Base-by-base conservation (phyloP, 441 rosid genomes). In the Populus hybrid region DNA sequence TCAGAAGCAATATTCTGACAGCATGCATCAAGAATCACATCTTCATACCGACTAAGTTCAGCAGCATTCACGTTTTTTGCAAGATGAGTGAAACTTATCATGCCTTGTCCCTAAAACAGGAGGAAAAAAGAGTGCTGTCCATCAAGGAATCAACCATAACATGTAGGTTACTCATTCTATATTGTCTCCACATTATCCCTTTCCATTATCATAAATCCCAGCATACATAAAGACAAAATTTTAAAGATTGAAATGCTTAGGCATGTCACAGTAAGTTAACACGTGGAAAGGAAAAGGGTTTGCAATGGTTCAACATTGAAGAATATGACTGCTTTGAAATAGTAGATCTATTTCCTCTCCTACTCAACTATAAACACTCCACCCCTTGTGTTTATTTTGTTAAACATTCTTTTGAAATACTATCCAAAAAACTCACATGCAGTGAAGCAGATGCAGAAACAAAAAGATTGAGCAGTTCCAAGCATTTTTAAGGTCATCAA, bases 21-120 rank as follows among this genome's bases (percentile, higher is more conserved):
- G 85, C 99, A 91, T 0, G 93, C 97, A 85, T 94, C 97, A 78
- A 92, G 95, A 84, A 91, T 88, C 65, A 87, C 97, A 78, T 91
- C 95, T 79, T 81, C 91, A 74, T 86, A 95, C 76, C 61, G 72
- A 75, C 90, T 80, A 67, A 30, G 32, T 30, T 30, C 97, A 69
- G 84, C 78, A 24, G 87, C 84, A 87, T 82, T 87, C 83, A 91
- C 92, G 76, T 87, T 89, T 79, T 83, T 90, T 0, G 87, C 94
- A 4, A 94, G 82, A 79, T 90, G 90, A 65, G 86, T 79, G 76
- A 91, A 85, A 78, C 86, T 83, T 82, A 94, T 86, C 95, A 92
- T 91, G 76, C 99, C 97, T 80, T 95, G 97, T 21, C 91, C 92
- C 99, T 95, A 79, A 73, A 80, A 85, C 68, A 74, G 80, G 85